Conservation (phyloP, 768 basidiomycete genomes). For the Galerina marginata region DNA sequence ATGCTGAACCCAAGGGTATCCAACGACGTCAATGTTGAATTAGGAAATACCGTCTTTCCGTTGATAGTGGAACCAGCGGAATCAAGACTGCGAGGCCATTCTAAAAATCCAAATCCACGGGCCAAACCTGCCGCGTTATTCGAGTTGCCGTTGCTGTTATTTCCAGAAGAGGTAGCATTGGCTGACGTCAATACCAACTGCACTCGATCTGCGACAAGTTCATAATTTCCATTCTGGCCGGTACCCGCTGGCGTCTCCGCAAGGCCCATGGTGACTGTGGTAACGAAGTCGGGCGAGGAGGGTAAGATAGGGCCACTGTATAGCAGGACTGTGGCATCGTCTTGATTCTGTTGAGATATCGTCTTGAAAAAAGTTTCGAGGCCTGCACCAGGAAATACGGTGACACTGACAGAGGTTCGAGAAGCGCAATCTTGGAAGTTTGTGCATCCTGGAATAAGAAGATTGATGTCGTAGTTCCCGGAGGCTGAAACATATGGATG, state of each 20-base stretch:
- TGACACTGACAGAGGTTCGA: conserved; percentile 83
- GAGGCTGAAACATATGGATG: conserved; percentile 90
- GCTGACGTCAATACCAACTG: conserved; percentile 76
- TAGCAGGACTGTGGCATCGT: conserved; percentile 64
- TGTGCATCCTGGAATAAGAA: conserved; percentile 88
- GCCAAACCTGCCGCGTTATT: conserved; percentile 37
- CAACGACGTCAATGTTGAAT: conserved; percentile 70
- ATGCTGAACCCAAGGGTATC: conserved; percentile 69
- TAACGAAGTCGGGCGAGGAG: conserved; percentile 69
- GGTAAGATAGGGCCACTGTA: conserved; percentile 89
- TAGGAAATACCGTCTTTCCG: conserved; percentile 66
- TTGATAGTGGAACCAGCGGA: conserved; percentile 44
- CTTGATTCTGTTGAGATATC: conserved; percentile 72
- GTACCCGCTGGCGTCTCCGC: conserved; percentile 65
- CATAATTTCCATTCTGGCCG: conserved; percentile 71
- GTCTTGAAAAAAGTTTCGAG: conserved; percentile 69
- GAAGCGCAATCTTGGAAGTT: conserved; percentile 78
- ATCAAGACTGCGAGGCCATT: conserved; percentile 71
- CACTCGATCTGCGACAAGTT: conserved; percentile 87
- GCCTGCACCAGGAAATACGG: conserved; percentile 78
- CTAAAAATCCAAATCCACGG: conserved; percentile 83
- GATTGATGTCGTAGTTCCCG: conserved; percentile 83
- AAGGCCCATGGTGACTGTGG: conserved; percentile 77
- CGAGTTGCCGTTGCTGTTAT: conserved; percentile 35
- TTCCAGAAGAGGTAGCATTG: conserved; percentile 43